A percentile compares a stretch with the other conserved stretches of the same genome.
phyloP scores from a whole-genome alignment of 225 moss, liverwort and hornwort genomes.

The Polytrichum formosum region DNA sequence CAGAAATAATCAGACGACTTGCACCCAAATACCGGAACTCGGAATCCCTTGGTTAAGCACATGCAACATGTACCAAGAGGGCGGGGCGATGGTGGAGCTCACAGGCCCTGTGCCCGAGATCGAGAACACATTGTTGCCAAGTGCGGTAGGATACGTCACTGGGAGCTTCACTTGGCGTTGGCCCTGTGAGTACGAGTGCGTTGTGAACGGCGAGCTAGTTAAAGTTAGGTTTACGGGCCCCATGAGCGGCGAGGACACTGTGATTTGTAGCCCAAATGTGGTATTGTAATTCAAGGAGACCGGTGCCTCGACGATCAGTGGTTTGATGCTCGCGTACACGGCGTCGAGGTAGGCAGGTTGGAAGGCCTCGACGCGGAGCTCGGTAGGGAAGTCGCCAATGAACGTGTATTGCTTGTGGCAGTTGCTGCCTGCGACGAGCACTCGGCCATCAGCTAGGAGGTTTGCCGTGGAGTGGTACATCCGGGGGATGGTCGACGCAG shows the following conservation, averaged over 20 bases:
- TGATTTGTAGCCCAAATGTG: constrained; percentile 41
- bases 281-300: constrained; percentile 26
- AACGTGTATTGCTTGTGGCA: constrained; percentile 75
- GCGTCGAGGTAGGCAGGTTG: constrained; percentile 54
- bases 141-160: constrained; percentile 22
- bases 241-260: constrained; percentile 23
- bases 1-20: constrained; percentile 3
- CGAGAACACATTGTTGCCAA: constrained; percentile 23
- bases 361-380: constrained; percentile 79
- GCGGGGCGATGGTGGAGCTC: constrained; percentile 47
- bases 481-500: constrained; percentile 54
- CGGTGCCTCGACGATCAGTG: constrained; percentile 38
- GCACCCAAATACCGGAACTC: constrained; percentile 60
- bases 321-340: constrained; percentile 24
- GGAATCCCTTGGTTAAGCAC: constrained; percentile 67
- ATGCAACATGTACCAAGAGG: constrained; percentile 82
- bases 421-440: constrained; percentile 82
- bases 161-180: constrained; percentile 75
- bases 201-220: constrained; percentile 67
- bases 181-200: constrained; percentile 79
- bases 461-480: constrained; percentile 89
- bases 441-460: constrained; percentile 70
- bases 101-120: constrained; percentile 52
- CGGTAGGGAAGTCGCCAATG: constrained; percentile 62
- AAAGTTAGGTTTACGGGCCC: constrained; percentile 47